A percentile compares a stretch with the other conserved stretches of the same genome.
phyloP scores from a whole-genome alignment of 768 basidiomycete genomes.

The Termitomyces eurrhizus region DNA sequence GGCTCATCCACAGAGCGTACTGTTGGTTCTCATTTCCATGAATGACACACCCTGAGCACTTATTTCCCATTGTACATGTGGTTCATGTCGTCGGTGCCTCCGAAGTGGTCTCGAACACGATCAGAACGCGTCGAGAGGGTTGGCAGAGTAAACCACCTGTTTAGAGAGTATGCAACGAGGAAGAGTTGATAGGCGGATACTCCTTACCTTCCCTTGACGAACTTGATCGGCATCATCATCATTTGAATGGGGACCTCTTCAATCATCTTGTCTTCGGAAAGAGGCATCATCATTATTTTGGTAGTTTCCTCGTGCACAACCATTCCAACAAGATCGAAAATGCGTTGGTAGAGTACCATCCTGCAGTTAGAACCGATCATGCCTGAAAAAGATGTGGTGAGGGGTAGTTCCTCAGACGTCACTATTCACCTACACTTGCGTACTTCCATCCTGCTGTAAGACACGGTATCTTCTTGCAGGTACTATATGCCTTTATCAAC shows the following conservation, averaged over 20 bases:
- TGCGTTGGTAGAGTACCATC: no score
- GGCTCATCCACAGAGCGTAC: no score
- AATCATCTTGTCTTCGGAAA: no score
- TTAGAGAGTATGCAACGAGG: neutral
- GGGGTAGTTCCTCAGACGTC: neutral
- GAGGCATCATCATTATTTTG: neutral
- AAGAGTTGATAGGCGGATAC: neutral
- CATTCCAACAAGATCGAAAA: neutral
- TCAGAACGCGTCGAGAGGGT: neutral
- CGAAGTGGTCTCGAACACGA: neutral
- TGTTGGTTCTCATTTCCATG: neutral
- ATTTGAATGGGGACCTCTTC: no score
- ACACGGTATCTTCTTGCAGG: neutral
- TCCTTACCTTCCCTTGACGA: neutral
- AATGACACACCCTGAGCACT: neutral
- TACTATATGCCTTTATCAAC: slow-evolving; percentile 88
- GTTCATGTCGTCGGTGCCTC: slow-evolving; percentile 4
- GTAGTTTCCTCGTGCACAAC: no score
- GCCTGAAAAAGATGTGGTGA: no score
- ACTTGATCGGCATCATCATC: neutral
- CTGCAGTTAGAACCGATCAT: no score
- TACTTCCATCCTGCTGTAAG: neutral
- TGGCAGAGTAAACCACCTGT: neutral
- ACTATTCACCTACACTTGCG: neutral
- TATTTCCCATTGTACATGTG: neutral